Evolutionary conservation across 1,139 yeast species (phyloP).

Genomic region (Ogataea hybrid): DNA sequence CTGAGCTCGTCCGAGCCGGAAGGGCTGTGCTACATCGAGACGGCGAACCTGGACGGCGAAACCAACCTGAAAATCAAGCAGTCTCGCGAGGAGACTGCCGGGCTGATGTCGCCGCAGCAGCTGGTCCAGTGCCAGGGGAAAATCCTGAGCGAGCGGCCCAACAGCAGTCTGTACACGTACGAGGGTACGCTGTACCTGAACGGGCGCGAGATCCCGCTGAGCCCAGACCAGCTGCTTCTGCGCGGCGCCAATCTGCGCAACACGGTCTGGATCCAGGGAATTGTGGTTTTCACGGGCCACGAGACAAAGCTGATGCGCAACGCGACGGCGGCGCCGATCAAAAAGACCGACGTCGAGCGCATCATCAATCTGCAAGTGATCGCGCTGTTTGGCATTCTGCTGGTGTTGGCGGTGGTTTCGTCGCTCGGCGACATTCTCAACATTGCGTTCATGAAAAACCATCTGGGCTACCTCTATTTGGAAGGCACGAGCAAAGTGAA

Average conservation of each 20-base stretch:
- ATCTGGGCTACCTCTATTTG: constrained; percentile 62
- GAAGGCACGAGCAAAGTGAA: constrained; percentile 65
- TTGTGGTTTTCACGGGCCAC: constrained; percentile 94
- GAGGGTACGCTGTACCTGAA: constrained; percentile 79
- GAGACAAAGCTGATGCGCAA: constrained; percentile 98
- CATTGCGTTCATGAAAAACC: constrained; percentile 50
- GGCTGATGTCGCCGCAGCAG: constrained; percentile 66
- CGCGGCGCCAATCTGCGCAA: constrained; percentile 96
- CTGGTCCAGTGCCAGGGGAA: constrained; percentile 53
- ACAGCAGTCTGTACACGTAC: constrained; percentile 89
- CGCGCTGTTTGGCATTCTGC: constrained; percentile 78
- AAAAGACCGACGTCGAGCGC: constrained; percentile 94
- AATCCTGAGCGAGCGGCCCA: constrained; percentile 86
- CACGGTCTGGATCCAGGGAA: constrained; percentile 93
- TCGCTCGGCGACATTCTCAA: constrained; percentile 86
- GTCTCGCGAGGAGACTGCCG: constrained; percentile 74
- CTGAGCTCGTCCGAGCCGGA: constrained; percentile 96
- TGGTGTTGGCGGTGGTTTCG: constrained; percentile 73
- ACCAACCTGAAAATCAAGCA: constrained; percentile 95
- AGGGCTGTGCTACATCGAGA: constrained; percentile 95
- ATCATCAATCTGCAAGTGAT: constrained; percentile 90
- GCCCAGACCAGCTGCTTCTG: constrained; percentile 86
- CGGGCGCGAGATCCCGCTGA: constrained; percentile 61
- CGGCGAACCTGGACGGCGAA: constrained; percentile 97
- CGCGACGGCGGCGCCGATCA: constrained; percentile 98